Percentiles rank a stretch among this genome's conserved stretches.
Conservation (phyloP, 164 flowering plant species). For the Litsea cubeba region DNA sequence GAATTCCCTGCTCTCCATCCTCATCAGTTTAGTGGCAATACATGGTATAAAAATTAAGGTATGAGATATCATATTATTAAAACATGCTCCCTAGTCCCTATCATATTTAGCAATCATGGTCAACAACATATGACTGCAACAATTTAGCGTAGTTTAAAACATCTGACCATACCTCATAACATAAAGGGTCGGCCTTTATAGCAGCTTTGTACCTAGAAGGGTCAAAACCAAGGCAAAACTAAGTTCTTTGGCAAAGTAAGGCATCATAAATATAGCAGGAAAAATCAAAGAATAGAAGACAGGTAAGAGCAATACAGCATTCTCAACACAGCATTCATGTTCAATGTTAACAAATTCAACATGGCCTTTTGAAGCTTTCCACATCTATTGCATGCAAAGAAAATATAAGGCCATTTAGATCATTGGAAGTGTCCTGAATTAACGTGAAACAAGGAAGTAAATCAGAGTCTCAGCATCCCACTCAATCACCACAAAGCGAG, state of each 20-base stretch:
- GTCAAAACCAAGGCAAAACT: slow-evolving; percentile 7
- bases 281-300: background rate
- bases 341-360: background rate
- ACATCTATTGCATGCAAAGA: background rate
- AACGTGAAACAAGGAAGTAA: no score
- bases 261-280: background rate
- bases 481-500: no score
- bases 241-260: background rate
- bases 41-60: background rate
- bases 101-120: background rate
- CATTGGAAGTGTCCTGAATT: no score
- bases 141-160: background rate
- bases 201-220: slow-evolving; percentile 93
- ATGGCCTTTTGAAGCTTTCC: background rate
- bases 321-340: background rate
- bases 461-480: no score
- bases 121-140: background rate
- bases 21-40: background rate
- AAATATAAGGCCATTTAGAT: background rate
- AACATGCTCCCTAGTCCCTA: background rate
- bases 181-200: slow-evolving; percentile 87
- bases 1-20: background rate
- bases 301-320: background rate
- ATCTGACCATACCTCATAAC: slow-evolving; percentile 75
- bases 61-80: background rate